These are phyloP conservation scores for Aphanomyces stellatus DNA, from an alignment of 352 stramenopile species.

Conservation along the genomic window DNA sequence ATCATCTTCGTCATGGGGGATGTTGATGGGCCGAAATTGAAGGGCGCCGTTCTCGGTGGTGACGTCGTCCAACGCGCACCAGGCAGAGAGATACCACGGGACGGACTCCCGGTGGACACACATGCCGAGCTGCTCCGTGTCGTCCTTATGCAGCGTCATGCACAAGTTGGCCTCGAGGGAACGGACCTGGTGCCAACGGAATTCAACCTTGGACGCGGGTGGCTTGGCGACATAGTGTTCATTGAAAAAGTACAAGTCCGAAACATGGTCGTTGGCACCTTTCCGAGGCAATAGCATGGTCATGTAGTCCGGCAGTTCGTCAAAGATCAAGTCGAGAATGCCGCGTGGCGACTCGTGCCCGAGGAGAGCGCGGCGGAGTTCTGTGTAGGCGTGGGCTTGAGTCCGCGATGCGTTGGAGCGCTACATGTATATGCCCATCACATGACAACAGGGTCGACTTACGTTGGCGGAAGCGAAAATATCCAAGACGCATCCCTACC, in stretches of 20 bases:
- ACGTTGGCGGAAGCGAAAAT: slow-evolving; percentile 6
- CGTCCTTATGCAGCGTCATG: slow-evolving; percentile 26
- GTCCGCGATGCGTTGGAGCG: background rate
- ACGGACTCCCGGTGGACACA: slow-evolving; percentile 45
- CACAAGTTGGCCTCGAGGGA: background rate
- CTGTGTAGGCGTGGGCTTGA: background rate
- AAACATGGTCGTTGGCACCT: background rate
- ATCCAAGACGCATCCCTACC: slow-evolving; percentile 17
- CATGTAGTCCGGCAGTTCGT: background rate
- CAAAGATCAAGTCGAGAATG: slow-evolving; percentile 6
- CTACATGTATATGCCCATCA: background rate
- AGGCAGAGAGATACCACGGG: slow-evolving; percentile 48
- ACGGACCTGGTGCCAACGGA: slow-evolving; percentile 47
- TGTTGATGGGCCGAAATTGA: slow-evolving; percentile 42
- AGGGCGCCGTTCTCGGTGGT: slow-evolving; percentile 41
- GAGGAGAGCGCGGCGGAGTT: background rate
- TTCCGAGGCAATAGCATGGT: background rate
- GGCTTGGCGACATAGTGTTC: slow-evolving; percentile 76
- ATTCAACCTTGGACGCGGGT: slow-evolving; percentile 40
- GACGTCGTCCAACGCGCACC: slow-evolving; percentile 58
- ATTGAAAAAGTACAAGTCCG: slow-evolving; percentile 49
- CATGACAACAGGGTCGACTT: background rate
- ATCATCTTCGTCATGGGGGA: background rate
- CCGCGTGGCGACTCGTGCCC: background rate
- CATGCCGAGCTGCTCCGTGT: slow-evolving; percentile 67